Base-by-base conservation (phyloP, 805 yeast species). In the Suhomyces kilbournensis region DNA sequence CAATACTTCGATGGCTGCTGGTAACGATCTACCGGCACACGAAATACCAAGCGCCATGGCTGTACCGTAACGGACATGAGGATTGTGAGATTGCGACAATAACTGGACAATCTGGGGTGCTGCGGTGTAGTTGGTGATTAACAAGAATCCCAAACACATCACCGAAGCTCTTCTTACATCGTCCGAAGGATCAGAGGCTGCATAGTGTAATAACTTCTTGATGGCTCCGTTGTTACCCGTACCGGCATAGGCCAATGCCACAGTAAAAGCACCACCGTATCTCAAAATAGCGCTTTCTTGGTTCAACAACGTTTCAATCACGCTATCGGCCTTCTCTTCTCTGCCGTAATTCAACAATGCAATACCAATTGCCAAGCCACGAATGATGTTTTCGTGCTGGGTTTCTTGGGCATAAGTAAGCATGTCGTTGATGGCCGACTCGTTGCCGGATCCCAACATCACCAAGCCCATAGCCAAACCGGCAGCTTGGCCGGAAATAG, bases 51-150 rank as follows among this genome's bases (percentile, higher is more conserved):
- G 80, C 0, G 99, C 99, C 83, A 94, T 77, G 1, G 98, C 97
- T 30, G 97, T 89, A 75, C 99, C 99, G 67, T 94, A 94, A 69
- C 99, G 88, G 35, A 94, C 98, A 67, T 94, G 97, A 12, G 99
- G 97, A 68, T 94, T 94, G 70, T 94, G 97, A 0, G 97, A 89
- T 70, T 91, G 96, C 0, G 97, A 83, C 60, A 94, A 79, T 52
- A 94, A 78, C 68, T 93, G 96, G 38, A 94, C 97, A 74, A 94
- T 88, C 60, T 96, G 87, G 52, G 99, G 99, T 19, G 94, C 93
- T 0, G 97, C 91, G 14, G 91, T 85, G 69, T 90, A 89, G 67
- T 92, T 96, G 65, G 97, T 88, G 54, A 93, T 79, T 60, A 94
- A 78, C 46, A 94, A 86, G 71, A 94, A 94, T 19, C 99, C 99